A percentile compares a stretch with the other conserved stretches of the same genome.
Evolutionary conservation across 2,329 filamentous ascomycete genomes (phyloP).

Genomic region (Talaromyces islandicus): DNA sequence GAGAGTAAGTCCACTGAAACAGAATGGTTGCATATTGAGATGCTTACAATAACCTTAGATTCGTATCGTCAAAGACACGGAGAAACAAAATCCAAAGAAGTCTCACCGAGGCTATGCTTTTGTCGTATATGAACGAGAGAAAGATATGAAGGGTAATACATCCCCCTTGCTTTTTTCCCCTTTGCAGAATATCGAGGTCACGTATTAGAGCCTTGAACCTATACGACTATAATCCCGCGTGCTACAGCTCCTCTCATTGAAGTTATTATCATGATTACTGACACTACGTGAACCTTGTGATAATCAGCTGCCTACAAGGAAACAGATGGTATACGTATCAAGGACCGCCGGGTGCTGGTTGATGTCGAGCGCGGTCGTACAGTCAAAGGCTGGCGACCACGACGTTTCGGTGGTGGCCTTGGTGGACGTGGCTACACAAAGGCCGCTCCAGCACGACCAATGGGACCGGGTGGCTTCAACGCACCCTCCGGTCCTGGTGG

Average conservation of each 20-base stretch:
- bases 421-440: conserved; percentile 93
- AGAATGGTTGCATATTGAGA: neutral
- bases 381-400: conserved; percentile 87
- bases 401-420: conserved; percentile 83
- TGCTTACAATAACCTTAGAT: conserved; percentile 52
- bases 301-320: conserved; percentile 79
- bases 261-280: conserved; percentile 4
- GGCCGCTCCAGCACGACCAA: conserved; percentile 64
- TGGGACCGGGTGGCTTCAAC: conserved; percentile 55
- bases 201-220: neutral
- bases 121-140: conserved; percentile 92
- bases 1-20: conserved; percentile 53
- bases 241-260: conserved; percentile 5
- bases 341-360: conserved; percentile 84
- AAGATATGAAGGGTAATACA: conserved; percentile 92
- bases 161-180: conserved; percentile 31
- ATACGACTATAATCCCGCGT: conserved; percentile 16
- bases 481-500: conserved; percentile 53
- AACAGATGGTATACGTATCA: conserved; percentile 84
- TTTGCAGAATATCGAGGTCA: conserved; percentile 16
- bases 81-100: conserved; percentile 76
- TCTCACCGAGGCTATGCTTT: conserved; percentile 89
- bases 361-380: conserved; percentile 95
- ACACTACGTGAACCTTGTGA: conserved; percentile 9
- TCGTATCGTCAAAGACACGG: conserved; percentile 75